Percentiles rank a stretch among this genome's conserved stretches.
Evolutionary conservation across 768 basidiomycete genomes (phyloP).

Genomic region (Boletus rufocinnamomeus): DNA sequence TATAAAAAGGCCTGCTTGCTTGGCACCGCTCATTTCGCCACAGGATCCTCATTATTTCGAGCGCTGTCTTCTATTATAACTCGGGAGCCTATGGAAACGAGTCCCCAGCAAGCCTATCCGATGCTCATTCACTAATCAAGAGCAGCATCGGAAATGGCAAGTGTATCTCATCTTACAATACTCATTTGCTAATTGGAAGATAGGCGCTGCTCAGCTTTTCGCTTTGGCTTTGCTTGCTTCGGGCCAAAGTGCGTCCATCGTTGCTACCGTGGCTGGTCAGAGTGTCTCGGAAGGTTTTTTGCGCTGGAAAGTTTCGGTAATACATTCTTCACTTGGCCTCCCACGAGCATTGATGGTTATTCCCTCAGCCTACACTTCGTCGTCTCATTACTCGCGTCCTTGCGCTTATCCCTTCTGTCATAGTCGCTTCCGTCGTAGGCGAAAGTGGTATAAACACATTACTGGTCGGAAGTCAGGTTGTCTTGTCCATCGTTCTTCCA

Average conservation of each 20-base stretch:
- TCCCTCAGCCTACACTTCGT: constrained; percentile 63
- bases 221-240: constrained; percentile 82
- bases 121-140: constrained; percentile 77
- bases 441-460: constrained; percentile 68
- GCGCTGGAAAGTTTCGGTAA: constrained; percentile 78
- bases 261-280: constrained; percentile 90
- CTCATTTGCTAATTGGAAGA: constrained; percentile 2
- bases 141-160: constrained; percentile 64
- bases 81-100: constrained; percentile 40
- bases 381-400: constrained; percentile 82
- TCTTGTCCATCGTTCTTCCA: constrained; percentile 79
- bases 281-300: constrained; percentile 90
- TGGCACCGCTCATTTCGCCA: neutral
- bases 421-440: constrained; percentile 75
- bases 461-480: constrained; percentile 85
- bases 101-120: constrained; percentile 74
- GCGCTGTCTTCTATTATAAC: constrained; percentile 76
- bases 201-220: constrained; percentile 84
- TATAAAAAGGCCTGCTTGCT: constrained; percentile 4
- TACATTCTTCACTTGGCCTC: constrained; percentile 16
- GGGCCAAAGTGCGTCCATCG: constrained; percentile 88
- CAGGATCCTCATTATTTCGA: constrained; percentile 81
- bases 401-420: constrained; percentile 80
- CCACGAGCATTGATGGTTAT: constrained; percentile 31
- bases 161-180: constrained; percentile 18